Base-by-base conservation (phyloP, 192 early-diverging fungal species). In the Coemansia sp. region DNA sequence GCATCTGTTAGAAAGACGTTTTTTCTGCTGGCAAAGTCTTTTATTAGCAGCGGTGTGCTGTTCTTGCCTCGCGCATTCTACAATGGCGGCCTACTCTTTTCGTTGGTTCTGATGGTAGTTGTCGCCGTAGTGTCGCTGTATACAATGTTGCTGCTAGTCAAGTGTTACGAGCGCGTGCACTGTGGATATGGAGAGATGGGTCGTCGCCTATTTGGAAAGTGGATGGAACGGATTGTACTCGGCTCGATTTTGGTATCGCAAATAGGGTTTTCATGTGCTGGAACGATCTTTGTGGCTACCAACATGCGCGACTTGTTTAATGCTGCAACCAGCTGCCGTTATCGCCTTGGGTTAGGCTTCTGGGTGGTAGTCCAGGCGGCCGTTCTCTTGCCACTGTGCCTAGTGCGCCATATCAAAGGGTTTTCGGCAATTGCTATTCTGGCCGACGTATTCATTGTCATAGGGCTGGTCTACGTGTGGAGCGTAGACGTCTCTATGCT, bases 351-450 rank as follows among this genome's bases (percentile, higher is more conserved):
- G 45, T 83, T 85, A 61, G 86, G 85, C 58, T 86, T 89, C 37
- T 95, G 91, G 77, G 86, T 96, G 34, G 63, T 87, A 24, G 63
- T 91, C 9, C 94, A 94, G 64, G 62, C 91, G 53, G 64, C 87
- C 10, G 70, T 90, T 18, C 83, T 91, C 74, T 84, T 91, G 28
- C 94, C 94, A 1, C 73, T 96, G 67, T 88, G 91, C 31, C 88
- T 93, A 86, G 89, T 97, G 43, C 90, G 95, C 33, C 89, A 89
- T 58, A 95, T 98, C 84, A 90, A 93, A 61, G 88, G 90, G 48
- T 87, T 98, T 45, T 91, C 91, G 1, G 77, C 86, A 24, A 88
- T 92, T 20, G 92, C 94, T 3, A 84, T 98, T 16, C 78, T 98
- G 43, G 95, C 94, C 6, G 94, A 97, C 76, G 83, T 91, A 2